Base-by-base conservation (phyloP, 345 rosid genomes). In the Populus simonii region DNA sequence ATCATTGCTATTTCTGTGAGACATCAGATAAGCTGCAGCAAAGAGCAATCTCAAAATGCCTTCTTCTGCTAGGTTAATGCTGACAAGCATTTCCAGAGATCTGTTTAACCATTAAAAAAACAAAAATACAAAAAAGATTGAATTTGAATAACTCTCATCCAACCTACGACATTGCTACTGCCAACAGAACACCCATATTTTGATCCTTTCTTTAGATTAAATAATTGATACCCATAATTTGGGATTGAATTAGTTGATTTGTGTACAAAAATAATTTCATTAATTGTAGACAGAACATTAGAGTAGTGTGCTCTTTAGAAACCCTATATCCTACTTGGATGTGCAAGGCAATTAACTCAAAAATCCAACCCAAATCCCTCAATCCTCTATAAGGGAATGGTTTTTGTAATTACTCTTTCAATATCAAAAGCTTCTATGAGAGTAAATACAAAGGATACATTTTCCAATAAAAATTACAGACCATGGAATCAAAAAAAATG, bases 1-100 rank as follows among this genome's bases (percentile, higher is more conserved):
- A 81, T 96, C 99, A 79, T 78, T 88, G 78, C 92, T 87, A 77
- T 77, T 90, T 85, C 81, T 87, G 38, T 78, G 85, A 81, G 85
- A 87, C 92, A 93, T 87, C 70, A 96, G 85, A 89, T 89, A 92
- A 74, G 89, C 89, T 16, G 91, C 90, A 82, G 93, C 89, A 81
- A 93, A 91, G 31, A 96, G 84, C 82, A 93, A 77, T 81, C 91
- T 92, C 85, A 96, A 83, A 86, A 96, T 86, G 76, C 97, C 99
- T 85, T 93, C 99, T 85, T 92, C 99, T 45, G 91, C 96, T 81
- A 96, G 85, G 78, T 88, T 80, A 71, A 92, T 84, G 72, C 80
- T 85, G 77, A 85, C 90, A 70, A 96, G 96, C 95, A 89, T 92
- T 80, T 91, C 92, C 71, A 96, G 81, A 79, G 97, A 96, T 89